These are phyloP conservation scores for Cicer chorassanicum DNA, from an alignment of 306 rosid genomes.

Conservation along the genomic window DNA sequence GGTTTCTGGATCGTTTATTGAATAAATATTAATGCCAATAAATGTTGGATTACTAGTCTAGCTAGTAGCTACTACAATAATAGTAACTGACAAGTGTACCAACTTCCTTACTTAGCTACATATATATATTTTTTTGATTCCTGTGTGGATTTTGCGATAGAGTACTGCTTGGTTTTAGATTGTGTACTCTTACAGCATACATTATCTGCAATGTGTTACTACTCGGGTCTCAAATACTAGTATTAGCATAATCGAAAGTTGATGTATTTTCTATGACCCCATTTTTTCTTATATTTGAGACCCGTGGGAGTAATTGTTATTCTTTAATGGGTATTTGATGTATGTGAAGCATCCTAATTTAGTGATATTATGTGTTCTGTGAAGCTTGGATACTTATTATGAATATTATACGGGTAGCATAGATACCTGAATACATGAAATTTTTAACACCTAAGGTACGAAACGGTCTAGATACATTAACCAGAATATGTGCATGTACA, in stretches of 20 bases:
- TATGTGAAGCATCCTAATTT: conserved; percentile 16
- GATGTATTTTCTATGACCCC: no score
- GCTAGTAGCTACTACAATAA: neutral
- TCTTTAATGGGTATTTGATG: conserved; percentile 18
- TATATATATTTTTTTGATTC: neutral
- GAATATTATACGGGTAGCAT: neutral
- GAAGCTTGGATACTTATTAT: neutral
- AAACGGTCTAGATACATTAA: neutral
- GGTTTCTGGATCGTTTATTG: neutral
- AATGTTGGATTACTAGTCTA: neutral
- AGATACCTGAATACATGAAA: neutral
- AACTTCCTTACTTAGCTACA: no score
- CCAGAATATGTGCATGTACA: neutral
- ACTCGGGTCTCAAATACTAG: no score
- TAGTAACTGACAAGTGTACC: neutral
- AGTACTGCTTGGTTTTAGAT: conserved; percentile 5
- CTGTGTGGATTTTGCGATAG: conserved; percentile 7
- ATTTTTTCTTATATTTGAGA: no score
- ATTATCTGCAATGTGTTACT: neutral
- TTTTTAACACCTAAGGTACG: neutral
- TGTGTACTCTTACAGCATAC: neutral
- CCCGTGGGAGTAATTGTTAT: neutral
- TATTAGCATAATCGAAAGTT: no score
- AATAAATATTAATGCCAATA: conserved; percentile 5
- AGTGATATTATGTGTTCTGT: conserved; percentile 9